phyloP scores from a whole-genome alignment of 2,329 filamentous ascomycete species.

The Hortaea werneckii region DNA sequence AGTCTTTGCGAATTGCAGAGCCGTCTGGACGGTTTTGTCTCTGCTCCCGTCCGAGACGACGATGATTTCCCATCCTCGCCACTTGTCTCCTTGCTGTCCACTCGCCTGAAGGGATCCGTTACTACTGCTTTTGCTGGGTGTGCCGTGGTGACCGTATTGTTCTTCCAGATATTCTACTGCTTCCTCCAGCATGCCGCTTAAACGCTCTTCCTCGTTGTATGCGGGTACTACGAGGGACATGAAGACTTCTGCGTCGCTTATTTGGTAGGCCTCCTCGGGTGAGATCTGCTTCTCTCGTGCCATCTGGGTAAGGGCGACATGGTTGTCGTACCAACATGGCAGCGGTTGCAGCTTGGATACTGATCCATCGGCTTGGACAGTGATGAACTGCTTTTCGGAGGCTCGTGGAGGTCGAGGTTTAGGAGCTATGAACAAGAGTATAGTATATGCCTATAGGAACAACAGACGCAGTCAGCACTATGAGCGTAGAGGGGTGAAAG shows the following conservation, averaged over 20 bases:
- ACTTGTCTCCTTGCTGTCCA: conserved; percentile 19
- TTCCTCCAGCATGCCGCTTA: conserved; percentile 79
- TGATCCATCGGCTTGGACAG: conserved; percentile 56
- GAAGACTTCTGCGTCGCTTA: conserved; percentile 69
- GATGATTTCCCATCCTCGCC: conserved; percentile 76
- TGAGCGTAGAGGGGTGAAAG: too few relatives aligned
- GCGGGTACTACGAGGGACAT: conserved; percentile 90
- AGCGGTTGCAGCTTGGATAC: conserved; percentile 47
- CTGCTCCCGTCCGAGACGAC: conserved; percentile 82
- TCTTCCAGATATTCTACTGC: conserved; percentile 75
- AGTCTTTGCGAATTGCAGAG: conserved; percentile 68
- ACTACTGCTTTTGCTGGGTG: conserved; percentile 20
- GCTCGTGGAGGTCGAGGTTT: conserved; percentile 62
- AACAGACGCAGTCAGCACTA: conserved; percentile 5
- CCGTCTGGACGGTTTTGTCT: conserved; percentile 71
- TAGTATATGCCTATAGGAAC: conserved; percentile 20
- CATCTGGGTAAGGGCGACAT: conserved; percentile 48
- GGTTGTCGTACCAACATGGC: conserved; percentile 80
- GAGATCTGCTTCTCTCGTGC: conserved; percentile 24
- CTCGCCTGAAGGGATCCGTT: conserved; percentile 20
- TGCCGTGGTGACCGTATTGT: conserved; percentile 44
- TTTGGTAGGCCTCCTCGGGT: conserved; percentile 42
- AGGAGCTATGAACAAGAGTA: conserved; percentile 68
- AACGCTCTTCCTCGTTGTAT: conserved; percentile 82
- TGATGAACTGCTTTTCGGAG: conserved; percentile 79